Base-by-base conservation (phyloP, 495 filamentous ascomycete genomes). In the Neohortaea acidophila region DNA sequence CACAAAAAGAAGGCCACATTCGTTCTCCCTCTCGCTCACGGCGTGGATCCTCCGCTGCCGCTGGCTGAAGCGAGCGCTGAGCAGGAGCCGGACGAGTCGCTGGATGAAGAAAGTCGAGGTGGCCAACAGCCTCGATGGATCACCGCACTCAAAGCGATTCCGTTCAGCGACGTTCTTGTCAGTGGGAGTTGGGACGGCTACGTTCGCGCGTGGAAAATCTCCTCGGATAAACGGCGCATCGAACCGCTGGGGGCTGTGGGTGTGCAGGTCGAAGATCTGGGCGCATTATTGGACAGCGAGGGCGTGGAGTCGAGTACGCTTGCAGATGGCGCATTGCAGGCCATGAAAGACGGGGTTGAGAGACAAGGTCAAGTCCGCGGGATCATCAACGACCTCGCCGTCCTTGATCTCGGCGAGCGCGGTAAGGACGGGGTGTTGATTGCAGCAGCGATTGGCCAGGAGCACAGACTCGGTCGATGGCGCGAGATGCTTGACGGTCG, bases 1-100 rank as follows among this genome's bases (percentile, higher is more conserved):
- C 75, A 89, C 51, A 92, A 89, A 59, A 97, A 97, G 69, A 97
- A 97, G 56, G 77, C 91, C 0, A 59, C 96, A n/a, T 76, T 77
- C 60, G 79, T 77, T 2, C 55, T 89, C 12, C 68, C 74, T 1
- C 64, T 82, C 32, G 83, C 89, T 3, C 89, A 97, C 57, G 89
- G 89, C 19, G 59, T 86, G 21, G 81, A 89, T 34, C 65, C 70
- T 0, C 70, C 79, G 0, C 59, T 87, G 21, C 52, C 54, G 10
- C 64, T 70, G 0, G 66, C 74, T 10, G 70, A 86, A 44, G 66
- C 74, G 6, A 83, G 75, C 0, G 80, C 84, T 7, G 82, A 92
- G 53, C 51, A 51, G 24, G 49, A 74, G 20, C 71, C 74, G 4
- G 59, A 73, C 35, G 34, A 37, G 15, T 59, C 61, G 9, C 40